Base-by-base conservation (phyloP, 805 yeast genomes). In the Starmerella asiatica region DNA sequence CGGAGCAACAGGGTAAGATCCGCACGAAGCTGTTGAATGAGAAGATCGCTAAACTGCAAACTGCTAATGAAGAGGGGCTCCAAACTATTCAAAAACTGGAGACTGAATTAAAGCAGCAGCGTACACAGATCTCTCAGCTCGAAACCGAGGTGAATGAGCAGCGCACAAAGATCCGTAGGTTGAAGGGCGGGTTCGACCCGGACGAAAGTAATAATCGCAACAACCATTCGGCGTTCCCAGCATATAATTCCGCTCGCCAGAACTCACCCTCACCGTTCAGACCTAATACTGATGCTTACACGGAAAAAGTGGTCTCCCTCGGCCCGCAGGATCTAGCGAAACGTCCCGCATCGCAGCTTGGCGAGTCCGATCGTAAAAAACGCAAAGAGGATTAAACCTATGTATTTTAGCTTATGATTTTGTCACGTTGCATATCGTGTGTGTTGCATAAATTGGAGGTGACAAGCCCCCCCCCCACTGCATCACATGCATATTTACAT, bases 11-110 rank as follows among this genome's bases (percentile, higher is more conserved):
- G 31, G 49, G 32, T 34, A 58, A 20, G 36, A 49, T 34, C 40
- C 42, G 37, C 50, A 54, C 20, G 37, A 70, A 67, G 43, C 68
- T 78, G 56, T 61, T 73, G 49, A 69, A 67, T 48, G 64, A 65
- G 46, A 75, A 70, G 54, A 59, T 71, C n/a, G 74, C 69, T 32
- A 67, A 67, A 37, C 38, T 44, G 15, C 34, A 28, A 28, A 14
- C 28, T 24, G 28, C 28, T 24, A 9, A 24, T 9, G 31, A 28
- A 8, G 17, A 28, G 18, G 14, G 9, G 28, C 9, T 9, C 12
- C 28, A 24, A 14, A 24, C 14, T 24, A 9, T 9, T 24, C 12
- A 9, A 14, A 14, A 24, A 24, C 9, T 24, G 28, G 28, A 9
- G 12, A 24, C 28, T 9, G 14, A n/a, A n/a, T n/a, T n/a, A n/a